These are phyloP conservation scores for Coelastrella sp. DNA, from an alignment of 139 green algal species.

Conservation along the genomic window DNA sequence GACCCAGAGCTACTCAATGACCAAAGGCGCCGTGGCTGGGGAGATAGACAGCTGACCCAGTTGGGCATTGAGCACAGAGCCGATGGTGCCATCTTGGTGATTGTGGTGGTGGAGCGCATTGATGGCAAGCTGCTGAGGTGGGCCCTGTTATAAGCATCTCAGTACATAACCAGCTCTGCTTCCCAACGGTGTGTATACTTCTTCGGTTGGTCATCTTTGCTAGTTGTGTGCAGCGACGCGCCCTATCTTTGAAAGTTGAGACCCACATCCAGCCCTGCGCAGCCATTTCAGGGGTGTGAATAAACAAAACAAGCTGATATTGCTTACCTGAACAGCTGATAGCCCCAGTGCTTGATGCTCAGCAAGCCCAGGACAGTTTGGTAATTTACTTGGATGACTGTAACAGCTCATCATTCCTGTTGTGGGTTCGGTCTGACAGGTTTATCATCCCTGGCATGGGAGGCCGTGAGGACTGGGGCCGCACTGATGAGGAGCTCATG, in stretches of 20 bases:
- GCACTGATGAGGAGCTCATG: constrained; percentile 42
- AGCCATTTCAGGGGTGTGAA: too few species aligned
- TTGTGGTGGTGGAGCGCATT: constrained; percentile 36
- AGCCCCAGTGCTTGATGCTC: too few species aligned
- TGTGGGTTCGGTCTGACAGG: neutral
- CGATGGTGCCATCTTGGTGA: neutral
- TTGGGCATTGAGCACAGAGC: constrained; percentile 34
- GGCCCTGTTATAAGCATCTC: neutral
- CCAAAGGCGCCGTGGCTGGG: constrained; percentile 41
- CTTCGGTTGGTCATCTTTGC: too few species aligned
- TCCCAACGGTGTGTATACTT: too few species aligned
- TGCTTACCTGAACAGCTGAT: too few species aligned
- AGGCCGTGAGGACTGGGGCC: constrained; percentile 40
- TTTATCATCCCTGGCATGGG: constrained; percentile 41
- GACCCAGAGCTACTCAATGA: constrained; percentile 36
- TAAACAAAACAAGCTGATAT: too few species aligned
- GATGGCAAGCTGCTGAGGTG: constrained; percentile 43
- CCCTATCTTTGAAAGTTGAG: too few species aligned
- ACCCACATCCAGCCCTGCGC: too few species aligned
- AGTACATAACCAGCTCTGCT: neutral
- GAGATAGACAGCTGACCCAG: constrained; percentile 9
- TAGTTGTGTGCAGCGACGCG: too few species aligned
- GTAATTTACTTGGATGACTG: too few species aligned
- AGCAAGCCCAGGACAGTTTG: too few species aligned
- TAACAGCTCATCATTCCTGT: too few species aligned